phyloP scores from a whole-genome alignment of 768 basidiomycete genomes.

The Suillus subaureus region DNA sequence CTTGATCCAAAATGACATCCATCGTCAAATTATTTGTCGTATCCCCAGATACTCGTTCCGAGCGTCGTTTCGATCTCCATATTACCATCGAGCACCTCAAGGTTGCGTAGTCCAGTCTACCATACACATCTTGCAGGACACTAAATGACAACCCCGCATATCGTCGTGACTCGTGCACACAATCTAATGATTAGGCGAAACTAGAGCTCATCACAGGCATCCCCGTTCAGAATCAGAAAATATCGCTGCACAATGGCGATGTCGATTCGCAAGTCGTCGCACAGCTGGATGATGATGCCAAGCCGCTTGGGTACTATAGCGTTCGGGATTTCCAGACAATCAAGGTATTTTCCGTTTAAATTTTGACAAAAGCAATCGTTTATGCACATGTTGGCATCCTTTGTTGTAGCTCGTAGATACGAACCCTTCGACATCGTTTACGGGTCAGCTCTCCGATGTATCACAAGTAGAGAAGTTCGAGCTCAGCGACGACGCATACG shows the following conservation, averaged over 20 bases:
- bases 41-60: constrained; percentile 89
- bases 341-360: constrained; percentile 48
- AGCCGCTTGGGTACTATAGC: constrained; percentile 74
- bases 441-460: constrained; percentile 84
- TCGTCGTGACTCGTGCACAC: background rate
- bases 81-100: constrained; percentile 81
- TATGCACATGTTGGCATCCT: constrained; percentile 1
- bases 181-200: constrained; percentile 53
- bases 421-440: constrained; percentile 73
- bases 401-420: constrained; percentile 64
- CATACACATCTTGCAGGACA: constrained; percentile 15
- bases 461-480: constrained; percentile 93
- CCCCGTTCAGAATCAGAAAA: constrained; percentile 66
- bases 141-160: constrained; percentile 3
- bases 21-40: constrained; percentile 73
- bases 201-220: constrained; percentile 94
- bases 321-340: constrained; percentile 78
- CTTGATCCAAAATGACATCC: constrained; percentile 36
- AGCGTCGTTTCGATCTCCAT: constrained; percentile 80
- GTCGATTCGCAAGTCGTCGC: constrained; percentile 51
- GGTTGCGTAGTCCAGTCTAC: constrained; percentile 44
- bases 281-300: constrained; percentile 64
- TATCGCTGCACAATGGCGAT: constrained; percentile 64
- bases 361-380: background rate
- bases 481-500: constrained; percentile 81